phyloP scores from a whole-genome alignment of 2,329 filamentous ascomycete species.

The Sporothrix luriei region DNA sequence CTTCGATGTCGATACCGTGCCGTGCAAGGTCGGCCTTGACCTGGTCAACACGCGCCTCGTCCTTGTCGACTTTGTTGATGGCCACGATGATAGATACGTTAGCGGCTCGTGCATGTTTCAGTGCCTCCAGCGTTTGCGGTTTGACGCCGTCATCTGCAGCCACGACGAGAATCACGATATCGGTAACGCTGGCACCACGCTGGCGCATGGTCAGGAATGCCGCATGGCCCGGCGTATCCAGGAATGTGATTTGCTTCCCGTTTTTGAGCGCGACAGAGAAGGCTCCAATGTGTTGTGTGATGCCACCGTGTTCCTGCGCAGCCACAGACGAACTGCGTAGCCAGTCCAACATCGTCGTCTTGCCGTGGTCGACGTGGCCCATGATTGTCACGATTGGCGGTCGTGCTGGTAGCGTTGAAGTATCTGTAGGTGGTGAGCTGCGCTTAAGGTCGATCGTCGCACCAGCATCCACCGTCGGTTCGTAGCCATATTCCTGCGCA shows the following conservation, averaged over 20 bases:
- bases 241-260: conserved; percentile 90
- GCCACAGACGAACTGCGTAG: conserved; percentile 90
- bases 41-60: conserved; percentile 74
- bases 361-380: conserved; percentile 98
- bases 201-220: conserved; percentile 96
- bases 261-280: conserved; percentile 87
- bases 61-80: conserved; percentile 95
- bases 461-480: conserved; percentile 72
- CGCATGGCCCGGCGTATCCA: conserved; percentile 94
- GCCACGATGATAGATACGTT: conserved; percentile 96
- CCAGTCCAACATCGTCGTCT: conserved; percentile 94
- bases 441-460: conserved; percentile 71
- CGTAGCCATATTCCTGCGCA: conserved; percentile 88
- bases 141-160: conserved; percentile 97
- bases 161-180: conserved; percentile 94
- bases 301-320: conserved; percentile 89
- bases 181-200: conserved; percentile 91
- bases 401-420: conserved; percentile 67
- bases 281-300: conserved; percentile 97
- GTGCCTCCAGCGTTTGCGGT: conserved; percentile 92
- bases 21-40: conserved; percentile 86
- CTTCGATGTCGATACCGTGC: conserved; percentile 87
- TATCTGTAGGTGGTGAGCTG: conserved; percentile 69
- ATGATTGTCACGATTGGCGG: conserved; percentile 98
- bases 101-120: conserved; percentile 86